Base-by-base conservation (phyloP, 2,329 filamentous ascomycete genomes). In the Teratosphaeria epicoccoides region DNA sequence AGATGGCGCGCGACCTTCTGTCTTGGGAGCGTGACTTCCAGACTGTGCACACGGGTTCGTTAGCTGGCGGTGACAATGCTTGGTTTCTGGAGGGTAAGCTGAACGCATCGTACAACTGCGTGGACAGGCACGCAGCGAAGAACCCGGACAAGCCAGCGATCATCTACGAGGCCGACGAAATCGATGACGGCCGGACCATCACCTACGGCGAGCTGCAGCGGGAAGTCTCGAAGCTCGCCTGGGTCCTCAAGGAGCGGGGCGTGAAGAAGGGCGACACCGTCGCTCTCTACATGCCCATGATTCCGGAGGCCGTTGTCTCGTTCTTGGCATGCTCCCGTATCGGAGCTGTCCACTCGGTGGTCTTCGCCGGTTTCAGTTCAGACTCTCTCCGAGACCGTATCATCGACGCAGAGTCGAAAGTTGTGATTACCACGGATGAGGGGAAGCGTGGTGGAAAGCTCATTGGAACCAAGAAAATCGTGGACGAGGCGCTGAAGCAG, bases 381-480 rank as follows among this genome's bases (percentile, higher is more conserved):
- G 91, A 96, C 71, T 97, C 93, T 3, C 82, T 98, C 47, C 86
- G 91, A 59, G 93, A 98, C 71, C 89, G 93, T 66, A 90, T 98
- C 64, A 76, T 93, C 55, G 93, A 98, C 67, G 91, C 87, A 53
- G 75, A 88, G 61, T 91, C 85, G 70, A 95, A 86, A 75, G 87
- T 97, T 50, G 85, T 97, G 72, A 96, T 98, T 67, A 98, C 93
- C 54, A 86, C 88, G 1, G 93, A 98, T 69, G 93, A 98, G 78
- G 93, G 93, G 67, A 95, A 94, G 80, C 88, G 93, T 64, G 93
- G 93, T 63, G 93, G 93, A 69, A 98, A 97, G 78, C 73, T 94
- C 64, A 96, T 98, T 68, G 87, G 88, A 65, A 97, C 91, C 64
- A 97, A 98, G 83, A 95, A 95, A 78, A 97, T 98, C 68, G 93